Evolutionary conservation across 2,329 filamentous ascomycete species (phyloP), one percentile per base, ranked within the genome.

Genomic region (Ceratocystis albifundus): DNA sequence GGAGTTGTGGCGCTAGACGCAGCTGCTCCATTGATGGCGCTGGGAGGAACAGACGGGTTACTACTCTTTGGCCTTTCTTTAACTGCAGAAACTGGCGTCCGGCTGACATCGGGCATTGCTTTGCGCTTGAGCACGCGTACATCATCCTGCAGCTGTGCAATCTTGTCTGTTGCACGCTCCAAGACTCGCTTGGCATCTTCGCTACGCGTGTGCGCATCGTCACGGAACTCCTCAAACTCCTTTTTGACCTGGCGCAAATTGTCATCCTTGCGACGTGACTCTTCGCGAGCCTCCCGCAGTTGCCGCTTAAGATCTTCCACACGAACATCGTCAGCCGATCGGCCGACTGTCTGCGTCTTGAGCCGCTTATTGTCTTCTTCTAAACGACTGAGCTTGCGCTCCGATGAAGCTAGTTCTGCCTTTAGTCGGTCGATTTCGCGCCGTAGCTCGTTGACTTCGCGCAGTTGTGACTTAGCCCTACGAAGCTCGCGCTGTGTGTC

Each of bases 131-230:
- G 73, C 0, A 73, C 73, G 67, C 76, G 77, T 48, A 84, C 72
- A 69, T 83, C 80, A 69, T 79, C 80, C 72, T 81, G 82, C 6
- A 86, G 77, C 55, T 81, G 77, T 7, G 78, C 74, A 68, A 85
- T 83, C 72, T 83, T 83, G 48, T 78, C 76, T 67, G 85, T 82
- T 66, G 83, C 82, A 69, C 79, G 80, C 65, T 81, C 77, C 57
- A 86, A 70, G 1, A 85, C 80, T 17, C 79, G 77, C 70, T 80
- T 79, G 3, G 81, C 81, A 68, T 86, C 83, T 7, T 76, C 74
- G n/a, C 82, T 80, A 46, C 79, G 79, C 4, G 77, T 73, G 68
- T 84, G 81, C 20, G 80, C 79, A 59, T 82, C 78, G 41, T 79
- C 77, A 69, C 82, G 81, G 45, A 84, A 77, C 7, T 76, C 71